These are phyloP conservation scores for Chaetomiaceae sp. DNA, from an alignment of 2,329 filamentous ascomycete species.

Conservation along the genomic window DNA sequence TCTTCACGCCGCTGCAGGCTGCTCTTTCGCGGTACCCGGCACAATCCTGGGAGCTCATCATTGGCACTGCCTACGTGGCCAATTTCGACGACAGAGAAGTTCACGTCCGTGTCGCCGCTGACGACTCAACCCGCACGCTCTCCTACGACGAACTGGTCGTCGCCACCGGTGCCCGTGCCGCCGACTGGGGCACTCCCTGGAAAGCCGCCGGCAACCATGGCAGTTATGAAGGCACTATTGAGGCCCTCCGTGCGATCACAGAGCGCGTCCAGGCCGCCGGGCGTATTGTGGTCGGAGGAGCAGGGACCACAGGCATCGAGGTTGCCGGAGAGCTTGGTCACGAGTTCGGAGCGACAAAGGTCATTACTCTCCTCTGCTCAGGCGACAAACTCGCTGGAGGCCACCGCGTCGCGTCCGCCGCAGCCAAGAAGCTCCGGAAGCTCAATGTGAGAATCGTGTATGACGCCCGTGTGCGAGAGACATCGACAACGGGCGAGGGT, in stretches of 20 bases:
- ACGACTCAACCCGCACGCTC: constrained; percentile 32
- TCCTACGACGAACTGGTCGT: constrained; percentile 55
- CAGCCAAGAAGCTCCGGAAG: constrained; percentile 46
- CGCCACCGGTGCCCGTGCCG: constrained; percentile 49
- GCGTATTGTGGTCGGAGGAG: constrained; percentile 54
- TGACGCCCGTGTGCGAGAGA: constrained; percentile 38
- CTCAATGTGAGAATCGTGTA: constrained; percentile 48
- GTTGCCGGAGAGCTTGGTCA: constrained; percentile 50
- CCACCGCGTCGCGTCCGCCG: constrained; percentile 40
- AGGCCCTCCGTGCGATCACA: constrained; percentile 39
- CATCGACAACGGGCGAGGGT: constrained; percentile 41
- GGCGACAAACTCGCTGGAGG: constrained; percentile 41
- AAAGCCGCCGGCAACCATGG: constrained; percentile 47
- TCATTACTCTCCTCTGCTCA: constrained; percentile 45
- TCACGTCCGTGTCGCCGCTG: constrained; percentile 33
- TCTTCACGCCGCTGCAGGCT: constrained; percentile 46
- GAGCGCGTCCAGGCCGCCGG: constrained; percentile 42
- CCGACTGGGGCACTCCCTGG: constrained; percentile 44
- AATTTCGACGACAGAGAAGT: constrained; percentile 42
- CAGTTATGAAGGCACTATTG: constrained; percentile 40
- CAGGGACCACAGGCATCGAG: constrained; percentile 54
- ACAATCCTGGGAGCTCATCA: constrained; percentile 47
- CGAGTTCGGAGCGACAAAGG: constrained; percentile 46
- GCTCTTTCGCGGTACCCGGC: constrained; percentile 48
- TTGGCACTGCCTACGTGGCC: constrained; percentile 46